phyloP scores from a whole-genome alignment of 306 rosid genomes.

The Cucumis cinereus region DNA sequence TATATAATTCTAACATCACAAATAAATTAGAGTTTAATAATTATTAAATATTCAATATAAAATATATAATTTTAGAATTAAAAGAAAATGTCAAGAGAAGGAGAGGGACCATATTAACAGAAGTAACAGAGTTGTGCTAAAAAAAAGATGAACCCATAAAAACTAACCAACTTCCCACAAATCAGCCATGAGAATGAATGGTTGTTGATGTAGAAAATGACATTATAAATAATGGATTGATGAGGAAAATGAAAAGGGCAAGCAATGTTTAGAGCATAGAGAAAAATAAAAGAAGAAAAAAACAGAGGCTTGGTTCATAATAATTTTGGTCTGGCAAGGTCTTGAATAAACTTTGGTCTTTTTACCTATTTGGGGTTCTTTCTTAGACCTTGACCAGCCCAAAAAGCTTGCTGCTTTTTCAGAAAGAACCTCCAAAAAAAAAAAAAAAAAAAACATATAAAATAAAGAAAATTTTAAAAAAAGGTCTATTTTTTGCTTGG shows the following conservation, averaged over 20 bases:
- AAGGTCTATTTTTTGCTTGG: not conserved
- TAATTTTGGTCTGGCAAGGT: constrained; percentile 8
- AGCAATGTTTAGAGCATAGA: not conserved
- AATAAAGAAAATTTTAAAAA: not conserved
- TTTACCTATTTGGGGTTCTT: not conserved
- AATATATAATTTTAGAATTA: no score
- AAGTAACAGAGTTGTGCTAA: not conserved
- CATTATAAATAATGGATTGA: not conserved
- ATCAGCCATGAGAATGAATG: not conserved
- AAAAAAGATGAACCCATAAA: not conserved
- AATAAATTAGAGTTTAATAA: no score
- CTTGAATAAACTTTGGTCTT: not conserved
- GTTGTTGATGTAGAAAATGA: not conserved
- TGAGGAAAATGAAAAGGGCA: not conserved
- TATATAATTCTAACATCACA: no score
- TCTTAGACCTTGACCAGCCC: constrained; percentile 8
- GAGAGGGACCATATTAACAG: no score
- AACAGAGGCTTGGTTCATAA: not conserved
- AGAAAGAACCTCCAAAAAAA: not conserved
- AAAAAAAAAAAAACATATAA: not conserved
- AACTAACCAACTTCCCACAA: not conserved
- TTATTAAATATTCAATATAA: no score
- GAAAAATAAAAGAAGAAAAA: not conserved
- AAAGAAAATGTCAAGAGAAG: no score
- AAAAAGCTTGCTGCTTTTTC: not conserved